Base-by-base conservation (phyloP, 2,329 filamentous ascomycete genomes). In the Fusarium brachygibbosum region DNA sequence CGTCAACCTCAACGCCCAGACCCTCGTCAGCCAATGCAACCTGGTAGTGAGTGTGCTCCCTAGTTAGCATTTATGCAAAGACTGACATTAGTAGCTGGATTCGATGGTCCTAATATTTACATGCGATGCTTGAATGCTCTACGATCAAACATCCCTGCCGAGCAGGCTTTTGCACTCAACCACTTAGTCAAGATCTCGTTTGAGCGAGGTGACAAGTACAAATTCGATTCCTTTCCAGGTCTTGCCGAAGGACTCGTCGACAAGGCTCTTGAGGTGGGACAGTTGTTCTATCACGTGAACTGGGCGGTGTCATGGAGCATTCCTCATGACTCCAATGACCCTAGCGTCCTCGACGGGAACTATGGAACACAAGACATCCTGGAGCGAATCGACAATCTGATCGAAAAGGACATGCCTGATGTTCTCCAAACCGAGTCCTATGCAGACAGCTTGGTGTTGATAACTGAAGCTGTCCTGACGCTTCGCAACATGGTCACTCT, bases 401-500 rank as follows among this genome's bases (percentile, higher is more conserved):
- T 83, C 6, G 84, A 85, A 38, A 87, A 85, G 64, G 77, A 89
- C 23, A 82, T 90, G 17, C 83, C 89, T 4, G 90, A 92, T 66
- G 87, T 93, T 73, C 84, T 98, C 28, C 88, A 94, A 66, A 88
- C 93, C 0, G 88, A 88, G 31, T 85, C 90, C 8, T 93, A 92
- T 70, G 85, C 88, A 16, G 90, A 94, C 67, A 84, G 87, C 41
- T 84, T 98, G 63, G 87, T 92, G 14, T 88, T 93, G 69, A 86
- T 97, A 66, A 95, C 91, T 25, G 94, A 98, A 79, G 94, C 96
- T 3, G 90, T 91, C 21, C 83, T 98, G 46, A 94, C 97, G 19
- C 85, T 98, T 42, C 89, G 96, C 52, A 99, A 99, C 78, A 98
- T 99, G 94, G 91, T 94, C n/a, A 92, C 97, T 79, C 84, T 98